Evolutionary conservation across 345 rosid species (phyloP).

Genomic region (Ricinus communis): DNA sequence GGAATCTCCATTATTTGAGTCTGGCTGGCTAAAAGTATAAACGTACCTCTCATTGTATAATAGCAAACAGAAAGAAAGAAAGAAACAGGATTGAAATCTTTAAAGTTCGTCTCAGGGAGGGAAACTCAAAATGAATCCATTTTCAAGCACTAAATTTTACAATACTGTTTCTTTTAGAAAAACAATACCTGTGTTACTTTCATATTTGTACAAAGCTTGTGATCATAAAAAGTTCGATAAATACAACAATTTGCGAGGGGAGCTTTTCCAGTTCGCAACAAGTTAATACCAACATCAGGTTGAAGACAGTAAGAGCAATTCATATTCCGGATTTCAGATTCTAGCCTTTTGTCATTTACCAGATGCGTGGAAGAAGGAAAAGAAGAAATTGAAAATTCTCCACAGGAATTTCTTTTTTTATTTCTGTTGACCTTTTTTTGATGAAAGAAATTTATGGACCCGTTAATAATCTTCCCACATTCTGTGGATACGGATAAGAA

Average conservation of each 20-base stretch:
- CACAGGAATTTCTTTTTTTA: conserved; percentile 20
- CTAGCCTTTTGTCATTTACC: conserved; percentile 24
- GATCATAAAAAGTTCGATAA: conserved; percentile 17
- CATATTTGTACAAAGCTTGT: conserved; percentile 38
- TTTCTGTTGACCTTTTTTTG: too few relatives aligned
- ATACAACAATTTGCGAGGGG: conserved; percentile 13
- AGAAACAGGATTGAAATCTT: not conserved
- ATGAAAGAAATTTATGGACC: conserved; percentile 58
- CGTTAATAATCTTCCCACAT: conserved; percentile 65
- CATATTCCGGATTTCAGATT: conserved; percentile 19
- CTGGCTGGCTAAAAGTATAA: too few relatives aligned
- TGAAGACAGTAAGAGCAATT: not conserved
- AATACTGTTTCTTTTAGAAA: conserved; percentile 19
- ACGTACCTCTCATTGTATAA: too few relatives aligned
- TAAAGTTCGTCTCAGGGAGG: not conserved
- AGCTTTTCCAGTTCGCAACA: conserved; percentile 15
- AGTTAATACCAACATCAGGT: conserved; percentile 23
- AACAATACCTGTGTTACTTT: conserved; percentile 28
- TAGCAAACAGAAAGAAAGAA: not conserved
- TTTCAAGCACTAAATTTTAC: conserved; percentile 34
- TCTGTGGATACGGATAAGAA: conserved; percentile 71
- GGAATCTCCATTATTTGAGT: too few relatives aligned
- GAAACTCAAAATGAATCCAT: conserved; percentile 32
- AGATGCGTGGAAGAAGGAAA: conserved; percentile 11
- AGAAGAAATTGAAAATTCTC: conserved; percentile 15